Conservation (phyloP, 495 filamentous ascomycete species). For the Aspergillus cavernicola region DNA sequence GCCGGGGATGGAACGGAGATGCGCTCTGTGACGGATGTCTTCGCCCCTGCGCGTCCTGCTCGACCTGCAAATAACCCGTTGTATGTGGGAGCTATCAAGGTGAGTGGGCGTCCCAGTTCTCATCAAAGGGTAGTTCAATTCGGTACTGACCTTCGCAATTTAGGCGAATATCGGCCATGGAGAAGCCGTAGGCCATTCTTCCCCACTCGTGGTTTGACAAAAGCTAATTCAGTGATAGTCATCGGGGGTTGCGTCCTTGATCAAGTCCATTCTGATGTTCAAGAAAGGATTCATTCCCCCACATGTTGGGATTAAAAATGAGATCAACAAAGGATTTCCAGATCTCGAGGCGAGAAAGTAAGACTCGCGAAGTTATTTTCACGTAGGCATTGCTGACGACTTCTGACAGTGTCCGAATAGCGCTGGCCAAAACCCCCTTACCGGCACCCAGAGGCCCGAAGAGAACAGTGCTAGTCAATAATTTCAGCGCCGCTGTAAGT, state of each 20-base stretch:
- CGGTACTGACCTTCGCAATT: no score
- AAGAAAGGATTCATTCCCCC: constrained; percentile 28
- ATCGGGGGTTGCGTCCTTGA: constrained; percentile 27
- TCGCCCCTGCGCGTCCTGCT: constrained; percentile 17
- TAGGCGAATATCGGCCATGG: constrained; percentile 40
- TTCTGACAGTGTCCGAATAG: no score
- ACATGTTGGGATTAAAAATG: constrained; percentile 41
- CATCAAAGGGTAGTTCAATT: no score
- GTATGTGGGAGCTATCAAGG: constrained; percentile 30
- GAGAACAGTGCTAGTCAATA: constrained; percentile 27
- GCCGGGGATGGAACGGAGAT: constrained; percentile 34
- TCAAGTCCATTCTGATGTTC: constrained; percentile 32
- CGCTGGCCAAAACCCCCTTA: no score
- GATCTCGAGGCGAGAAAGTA: constrained; percentile 22
- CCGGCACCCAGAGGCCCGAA: no score
- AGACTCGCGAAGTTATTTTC: no score
- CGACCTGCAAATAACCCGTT: constrained; percentile 7
- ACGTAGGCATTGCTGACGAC: no score
- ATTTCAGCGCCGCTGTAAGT: constrained; percentile 34
- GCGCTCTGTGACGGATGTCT: constrained; percentile 26
- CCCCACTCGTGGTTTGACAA: no score
- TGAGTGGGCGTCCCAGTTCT: no score
- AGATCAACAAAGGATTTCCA: constrained; percentile 34
- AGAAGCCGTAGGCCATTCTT: no score
- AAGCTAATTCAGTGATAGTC: no score